A percentile compares a stretch with the other conserved stretches of the same genome.
Evolutionary conservation across 2,329 filamentous ascomycete genomes (phyloP).

Genomic region (Gaeumannomyces sp.): DNA sequence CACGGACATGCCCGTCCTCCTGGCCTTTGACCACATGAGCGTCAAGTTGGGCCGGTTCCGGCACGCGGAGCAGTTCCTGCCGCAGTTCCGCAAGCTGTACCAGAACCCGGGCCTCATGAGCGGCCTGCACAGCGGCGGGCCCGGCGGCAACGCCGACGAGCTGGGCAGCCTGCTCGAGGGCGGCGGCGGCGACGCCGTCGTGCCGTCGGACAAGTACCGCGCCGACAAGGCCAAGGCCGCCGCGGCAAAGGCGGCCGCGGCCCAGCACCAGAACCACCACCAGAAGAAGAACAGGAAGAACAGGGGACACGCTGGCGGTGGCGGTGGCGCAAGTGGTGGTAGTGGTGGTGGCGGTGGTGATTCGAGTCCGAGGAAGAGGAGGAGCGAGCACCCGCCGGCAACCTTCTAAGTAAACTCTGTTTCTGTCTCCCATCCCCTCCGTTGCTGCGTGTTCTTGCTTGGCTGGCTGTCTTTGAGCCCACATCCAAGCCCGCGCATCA

Average conservation of each 20-base stretch:
- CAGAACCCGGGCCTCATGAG: slow-evolving; percentile 7
- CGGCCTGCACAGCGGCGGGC: neutral
- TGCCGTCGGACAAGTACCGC: neutral
- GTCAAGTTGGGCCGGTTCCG: slow-evolving; percentile 65
- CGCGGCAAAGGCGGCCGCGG: too few species aligned
- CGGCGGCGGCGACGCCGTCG: neutral
- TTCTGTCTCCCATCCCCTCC: too few species aligned
- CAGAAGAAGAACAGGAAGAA: neutral
- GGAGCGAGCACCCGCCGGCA: neutral
- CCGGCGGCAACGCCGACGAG: neutral
- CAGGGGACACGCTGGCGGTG: neutral
- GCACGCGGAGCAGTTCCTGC: slow-evolving; percentile 39
- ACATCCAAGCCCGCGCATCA: too few species aligned
- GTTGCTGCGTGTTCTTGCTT: too few species aligned
- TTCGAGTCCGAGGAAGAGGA: neutral
- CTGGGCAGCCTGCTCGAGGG: neutral
- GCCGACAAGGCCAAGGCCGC: neutral
- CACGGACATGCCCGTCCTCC: slow-evolving; percentile 56
- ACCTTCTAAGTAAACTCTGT: neutral
- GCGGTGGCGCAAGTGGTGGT: too few species aligned
- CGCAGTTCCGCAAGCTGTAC: slow-evolving; percentile 20
- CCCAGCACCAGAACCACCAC: neutral
- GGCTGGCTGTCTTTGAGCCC: too few species aligned
- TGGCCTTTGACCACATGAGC: slow-evolving; percentile 76
- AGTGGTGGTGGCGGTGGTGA: too few species aligned